Evolutionary conservation across 345 rosid species (phyloP).

Genomic region (Eucalyptus pauciflora): DNA sequence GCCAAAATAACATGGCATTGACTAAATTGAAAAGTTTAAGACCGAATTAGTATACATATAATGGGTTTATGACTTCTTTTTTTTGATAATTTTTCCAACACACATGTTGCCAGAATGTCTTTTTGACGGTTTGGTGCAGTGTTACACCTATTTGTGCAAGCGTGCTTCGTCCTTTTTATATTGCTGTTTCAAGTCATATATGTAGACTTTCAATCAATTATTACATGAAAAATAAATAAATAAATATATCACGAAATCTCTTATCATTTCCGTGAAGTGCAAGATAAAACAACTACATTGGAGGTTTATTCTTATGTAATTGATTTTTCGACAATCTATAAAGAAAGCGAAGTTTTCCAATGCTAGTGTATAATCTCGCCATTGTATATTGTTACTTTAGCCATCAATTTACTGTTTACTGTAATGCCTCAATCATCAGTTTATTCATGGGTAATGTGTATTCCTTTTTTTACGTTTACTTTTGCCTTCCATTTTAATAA

Average conservation of each 20-base stretch:
- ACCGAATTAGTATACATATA: accelerated
- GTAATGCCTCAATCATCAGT: background rate
- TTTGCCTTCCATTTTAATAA: background rate
- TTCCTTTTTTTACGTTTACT: background rate
- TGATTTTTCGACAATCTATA: background rate
- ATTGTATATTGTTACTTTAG: background rate
- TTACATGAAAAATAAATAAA: background rate
- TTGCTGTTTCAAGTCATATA: background rate
- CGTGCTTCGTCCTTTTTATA: background rate
- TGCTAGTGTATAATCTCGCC: background rate
- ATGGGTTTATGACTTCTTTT: background rate
- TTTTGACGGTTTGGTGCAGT: background rate
- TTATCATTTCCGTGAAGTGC: background rate
- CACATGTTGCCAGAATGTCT: background rate
- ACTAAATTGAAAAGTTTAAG: background rate
- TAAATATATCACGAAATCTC: background rate
- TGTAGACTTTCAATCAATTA: background rate
- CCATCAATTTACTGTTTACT: background rate
- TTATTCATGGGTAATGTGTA: background rate
- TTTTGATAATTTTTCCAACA: background rate
- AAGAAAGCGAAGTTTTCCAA: background rate
- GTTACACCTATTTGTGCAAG: no score
- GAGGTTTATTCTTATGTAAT: no score
- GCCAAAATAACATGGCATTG: background rate
- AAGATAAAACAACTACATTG: no score